Evolutionary conservation across 331 rosid species (phyloP), one percentile per base, ranked within the genome.

Genomic region (Pyracantha coccinea): DNA sequence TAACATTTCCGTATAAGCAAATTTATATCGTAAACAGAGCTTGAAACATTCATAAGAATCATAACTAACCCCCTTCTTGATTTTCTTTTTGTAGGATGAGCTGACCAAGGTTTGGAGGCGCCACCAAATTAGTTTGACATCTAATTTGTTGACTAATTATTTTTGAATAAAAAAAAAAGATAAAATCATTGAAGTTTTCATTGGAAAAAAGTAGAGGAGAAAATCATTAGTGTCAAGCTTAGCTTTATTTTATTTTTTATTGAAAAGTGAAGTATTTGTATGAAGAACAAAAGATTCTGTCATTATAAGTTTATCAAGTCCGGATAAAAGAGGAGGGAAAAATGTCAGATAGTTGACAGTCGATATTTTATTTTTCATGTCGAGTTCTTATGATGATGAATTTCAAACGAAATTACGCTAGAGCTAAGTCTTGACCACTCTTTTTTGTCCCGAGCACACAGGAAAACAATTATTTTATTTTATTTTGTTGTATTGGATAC

Each of bases 81-180:
- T 71, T 72, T 52, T 52, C 23, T 17, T 69, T 81, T 72, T 87
- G 66, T 85, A 87, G 92, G 78, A 75, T 45, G 60, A 69, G 75
- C 57, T 32, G 15, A 8, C 32, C 13, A 17, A 19, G 72, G 78
- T 33, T 44, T 31, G 72, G 76, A 68, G 76, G 15, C 45, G 38
- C 23, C 57, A 9, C 75, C 76, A 60, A 74, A 52, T 31, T 72
- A 32, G 64, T 69, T 31, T 55, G 75, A 79, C 68, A 38, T 73
- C 79, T 28, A 52, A 57, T 35, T 8, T 54, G 14, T 32, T 47
- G 50, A 68, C n/a, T 72, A 41, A 60, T 70, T 65, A 12, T 47
- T 57, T 72, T 4, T 24, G 21, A 60, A 73, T 65, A 59, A 54
- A 65, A 17, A 17, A 74, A 62, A 2, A 20, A 44, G 21, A 68